phyloP scores from a whole-genome alignment of 1,284 basidiomycete genomes.

The Stygiomarasmius scandens region DNA sequence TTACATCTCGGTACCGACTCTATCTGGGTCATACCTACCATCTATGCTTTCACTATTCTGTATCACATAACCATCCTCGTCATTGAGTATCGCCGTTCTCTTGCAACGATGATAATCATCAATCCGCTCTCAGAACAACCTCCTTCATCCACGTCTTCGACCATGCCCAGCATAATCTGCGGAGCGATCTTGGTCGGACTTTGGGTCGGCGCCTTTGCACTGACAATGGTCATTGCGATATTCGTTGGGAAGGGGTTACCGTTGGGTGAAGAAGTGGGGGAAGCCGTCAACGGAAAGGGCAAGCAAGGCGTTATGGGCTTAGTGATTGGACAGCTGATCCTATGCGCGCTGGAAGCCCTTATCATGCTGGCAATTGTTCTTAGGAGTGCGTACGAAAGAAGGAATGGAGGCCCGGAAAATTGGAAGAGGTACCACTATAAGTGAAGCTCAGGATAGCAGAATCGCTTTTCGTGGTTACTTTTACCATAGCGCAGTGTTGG shows the following conservation, averaged over 20 bases:
- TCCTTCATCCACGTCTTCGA: conserved; percentile 5
- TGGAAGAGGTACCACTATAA: conserved; percentile 5
- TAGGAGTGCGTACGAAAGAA: conserved; percentile 10
- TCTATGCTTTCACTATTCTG: conserved; percentile 8
- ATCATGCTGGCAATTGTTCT: conserved; percentile 10
- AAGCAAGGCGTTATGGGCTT: conserved; percentile 1
- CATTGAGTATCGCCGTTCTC: conserved; percentile 13
- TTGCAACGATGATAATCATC: not conserved
- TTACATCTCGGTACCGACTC: conserved; percentile 15
- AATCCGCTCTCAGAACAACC: not conserved
- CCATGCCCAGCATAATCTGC: conserved; percentile 10
- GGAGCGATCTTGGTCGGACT: conserved; percentile 4
- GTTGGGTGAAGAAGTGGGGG: not conserved
- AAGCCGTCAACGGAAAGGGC: not conserved
- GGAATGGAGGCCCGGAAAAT: conserved; percentile 7
- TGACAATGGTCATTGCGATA: conserved; percentile 7
- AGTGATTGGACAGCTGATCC: conserved; percentile 8
- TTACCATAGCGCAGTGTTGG: too few relatives aligned
- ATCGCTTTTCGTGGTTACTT: too few relatives aligned
- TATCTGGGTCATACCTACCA: conserved; percentile 9
- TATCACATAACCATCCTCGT: conserved; percentile 14
- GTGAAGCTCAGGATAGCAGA: not conserved
- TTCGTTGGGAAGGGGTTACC: not conserved
- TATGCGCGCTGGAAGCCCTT: conserved; percentile 7
- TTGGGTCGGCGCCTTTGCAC: conserved; percentile 14